Evolutionary conservation across 495 filamentous ascomycete genomes (phyloP).

Genomic region (Trichoderma asperelloides): DNA sequence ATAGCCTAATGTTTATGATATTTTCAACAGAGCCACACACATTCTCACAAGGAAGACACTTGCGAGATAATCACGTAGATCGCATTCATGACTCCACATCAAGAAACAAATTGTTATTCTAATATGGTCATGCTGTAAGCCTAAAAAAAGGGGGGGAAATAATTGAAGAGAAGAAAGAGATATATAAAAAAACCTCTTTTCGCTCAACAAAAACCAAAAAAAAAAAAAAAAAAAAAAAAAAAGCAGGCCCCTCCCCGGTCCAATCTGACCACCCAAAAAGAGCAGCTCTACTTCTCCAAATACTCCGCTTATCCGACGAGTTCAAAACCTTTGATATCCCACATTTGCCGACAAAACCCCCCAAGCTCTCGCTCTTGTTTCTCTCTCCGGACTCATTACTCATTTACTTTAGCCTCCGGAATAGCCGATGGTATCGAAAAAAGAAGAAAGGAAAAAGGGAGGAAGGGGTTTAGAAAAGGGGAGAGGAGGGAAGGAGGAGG

Average conservation of each 20-base stretch:
- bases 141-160: neutral
- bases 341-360: neutral
- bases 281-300: neutral
- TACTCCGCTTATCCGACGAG: neutral
- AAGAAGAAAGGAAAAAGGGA: neutral
- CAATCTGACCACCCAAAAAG: neutral
- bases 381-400: neutral
- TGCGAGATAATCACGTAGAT: neutral
- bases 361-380: neutral
- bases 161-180: too few species aligned
- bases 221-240: too few species aligned
- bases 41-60: neutral
- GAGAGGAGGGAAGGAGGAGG: neutral
- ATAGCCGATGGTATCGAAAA: slow-evolving; percentile 11
- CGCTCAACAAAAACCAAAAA: neutral
- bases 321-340: neutral
- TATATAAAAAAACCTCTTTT: neutral
- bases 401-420: slow-evolving; percentile 1
- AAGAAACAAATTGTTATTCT: neutral
- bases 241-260: neutral
- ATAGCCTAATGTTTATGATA: neutral
- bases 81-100: neutral
- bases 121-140: slow-evolving; percentile 5
- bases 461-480: neutral
- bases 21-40: neutral